phyloP scores from a whole-genome alignment of 2,329 filamentous ascomycete species.

The Pseudogymnoascus sp. region DNA sequence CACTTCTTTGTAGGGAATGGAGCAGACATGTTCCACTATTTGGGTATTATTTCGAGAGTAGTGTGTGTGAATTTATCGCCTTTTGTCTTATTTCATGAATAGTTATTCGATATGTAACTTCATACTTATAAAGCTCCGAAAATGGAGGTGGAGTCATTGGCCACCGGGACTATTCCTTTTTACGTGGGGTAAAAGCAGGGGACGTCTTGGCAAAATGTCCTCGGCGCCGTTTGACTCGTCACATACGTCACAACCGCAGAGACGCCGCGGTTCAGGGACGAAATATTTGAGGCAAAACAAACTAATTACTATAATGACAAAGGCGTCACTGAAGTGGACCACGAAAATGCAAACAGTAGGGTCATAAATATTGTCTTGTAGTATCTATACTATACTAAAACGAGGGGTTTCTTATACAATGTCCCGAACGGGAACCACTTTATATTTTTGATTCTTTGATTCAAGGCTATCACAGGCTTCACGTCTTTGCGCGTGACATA shows the following conservation, averaged over 20 bases:
- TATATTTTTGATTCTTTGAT: neutral
- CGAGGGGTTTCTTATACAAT: neutral
- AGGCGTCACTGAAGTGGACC: neutral
- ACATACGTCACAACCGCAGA: neutral
- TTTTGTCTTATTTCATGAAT: constrained; percentile 6
- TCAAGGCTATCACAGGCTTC: neutral
- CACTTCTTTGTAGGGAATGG: constrained; percentile 52
- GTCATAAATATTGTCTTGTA: neutral
- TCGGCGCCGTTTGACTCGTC: neutral
- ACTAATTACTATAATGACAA: neutral
- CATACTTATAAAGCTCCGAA: constrained; percentile 9
- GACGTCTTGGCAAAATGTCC: constrained; percentile 3
- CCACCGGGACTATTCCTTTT: constrained; percentile 7
- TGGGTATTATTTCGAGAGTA: neutral
- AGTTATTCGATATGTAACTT: neutral
- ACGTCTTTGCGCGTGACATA: neutral
- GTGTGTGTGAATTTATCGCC: constrained; percentile 2
- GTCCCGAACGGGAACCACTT: neutral
- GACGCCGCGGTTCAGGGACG: neutral
- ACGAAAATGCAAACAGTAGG: neutral
- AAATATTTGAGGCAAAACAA: neutral
- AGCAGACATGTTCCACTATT: constrained; percentile 17
- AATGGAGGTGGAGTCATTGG: constrained; percentile 9
- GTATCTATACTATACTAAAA: neutral
- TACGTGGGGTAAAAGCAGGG: constrained; percentile 9